Evolutionary conservation across 177 flowering plant genomes (phyloP).

Genomic region (Tripterygium wilfordii): DNA sequence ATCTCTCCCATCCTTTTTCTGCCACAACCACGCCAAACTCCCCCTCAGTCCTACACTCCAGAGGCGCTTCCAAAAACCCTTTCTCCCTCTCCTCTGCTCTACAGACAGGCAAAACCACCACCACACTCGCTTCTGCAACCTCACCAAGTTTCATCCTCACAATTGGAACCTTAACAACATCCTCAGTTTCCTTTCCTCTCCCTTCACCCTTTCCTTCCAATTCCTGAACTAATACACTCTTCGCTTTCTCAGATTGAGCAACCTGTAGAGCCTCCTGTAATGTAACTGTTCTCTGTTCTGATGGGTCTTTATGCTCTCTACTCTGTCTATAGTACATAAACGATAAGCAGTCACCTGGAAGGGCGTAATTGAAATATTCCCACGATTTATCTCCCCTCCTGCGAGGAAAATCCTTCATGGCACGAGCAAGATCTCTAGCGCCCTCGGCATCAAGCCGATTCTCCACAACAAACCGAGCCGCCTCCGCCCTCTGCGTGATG

Average conservation of each 20-base stretch:
- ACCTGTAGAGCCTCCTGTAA: slow-evolving; percentile 49
- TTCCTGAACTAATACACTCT: slow-evolving; percentile 28
- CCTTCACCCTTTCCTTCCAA: slow-evolving; percentile 23
- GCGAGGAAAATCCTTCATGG: slow-evolving; percentile 80
- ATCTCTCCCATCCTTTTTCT: slow-evolving; percentile 75
- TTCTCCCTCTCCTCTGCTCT: slow-evolving; percentile 36
- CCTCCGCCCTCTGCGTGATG: slow-evolving; percentile 42
- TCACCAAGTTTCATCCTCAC: slow-evolving; percentile 79
- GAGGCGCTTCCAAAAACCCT: slow-evolving; percentile 57
- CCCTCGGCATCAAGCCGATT: slow-evolving; percentile 35
- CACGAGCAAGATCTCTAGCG: slow-evolving; percentile 68
- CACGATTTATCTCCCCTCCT: slow-evolving; percentile 61
- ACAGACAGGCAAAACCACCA: slow-evolving; percentile 67
- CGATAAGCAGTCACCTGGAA: slow-evolving; percentile 72
- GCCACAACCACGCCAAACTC: slow-evolving; percentile 74
- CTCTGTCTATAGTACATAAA: slow-evolving; percentile 64
- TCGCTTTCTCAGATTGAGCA: slow-evolving; percentile 56
- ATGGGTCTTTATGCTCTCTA: slow-evolving; percentile 41
- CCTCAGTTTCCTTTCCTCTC: slow-evolving; percentile 10
- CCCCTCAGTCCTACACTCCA: slow-evolving; percentile 42
- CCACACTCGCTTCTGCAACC: slow-evolving; percentile 59
- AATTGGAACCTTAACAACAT: slow-evolving; percentile 85
- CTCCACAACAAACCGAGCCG: slow-evolving; percentile 36
- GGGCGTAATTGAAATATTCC: slow-evolving; percentile 43
- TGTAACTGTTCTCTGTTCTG: slow-evolving; percentile 29